Evolutionary conservation across 2,329 filamentous ascomycete genomes (phyloP).

Genomic region (Aspergillus caelatus): DNA sequence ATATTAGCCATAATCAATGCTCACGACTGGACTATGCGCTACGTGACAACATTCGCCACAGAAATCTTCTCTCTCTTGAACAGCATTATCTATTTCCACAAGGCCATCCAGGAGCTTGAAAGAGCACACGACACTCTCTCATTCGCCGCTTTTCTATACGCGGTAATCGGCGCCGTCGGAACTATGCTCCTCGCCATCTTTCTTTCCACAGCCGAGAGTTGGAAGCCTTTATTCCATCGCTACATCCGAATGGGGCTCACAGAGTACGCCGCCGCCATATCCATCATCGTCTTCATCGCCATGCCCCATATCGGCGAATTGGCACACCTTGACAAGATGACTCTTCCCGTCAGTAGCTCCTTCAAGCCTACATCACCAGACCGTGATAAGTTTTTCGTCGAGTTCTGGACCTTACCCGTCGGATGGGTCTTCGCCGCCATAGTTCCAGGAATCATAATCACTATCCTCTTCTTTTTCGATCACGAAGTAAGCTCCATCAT

Average conservation of each 20-base stretch:
- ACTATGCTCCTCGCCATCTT: constrained; percentile 66
- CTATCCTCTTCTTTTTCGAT: constrained; percentile 69
- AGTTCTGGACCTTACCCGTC: constrained; percentile 64
- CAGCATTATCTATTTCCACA: constrained; percentile 70
- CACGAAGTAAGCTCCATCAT: constrained; percentile 72
- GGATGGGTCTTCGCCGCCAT: constrained; percentile 64
- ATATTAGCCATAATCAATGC: constrained; percentile 68
- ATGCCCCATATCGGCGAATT: constrained; percentile 66
- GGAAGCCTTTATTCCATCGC: constrained; percentile 64
- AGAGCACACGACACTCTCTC: constrained; percentile 60
- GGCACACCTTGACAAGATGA: constrained; percentile 59
- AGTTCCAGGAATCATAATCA: constrained; percentile 65
- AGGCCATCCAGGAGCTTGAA: constrained; percentile 66
- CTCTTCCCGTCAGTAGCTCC: constrained; percentile 57
- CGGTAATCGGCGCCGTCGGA: constrained; percentile 65
- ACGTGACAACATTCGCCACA: constrained; percentile 68
- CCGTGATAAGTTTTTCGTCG: constrained; percentile 60
- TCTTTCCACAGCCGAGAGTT: constrained; percentile 63
- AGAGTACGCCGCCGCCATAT: constrained; percentile 69
- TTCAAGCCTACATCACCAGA: constrained; percentile 62
- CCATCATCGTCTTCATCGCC: constrained; percentile 66
- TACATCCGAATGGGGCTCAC: constrained; percentile 63
- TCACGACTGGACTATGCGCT: constrained; percentile 71
- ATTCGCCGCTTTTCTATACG: constrained; percentile 66
- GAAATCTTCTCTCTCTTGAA: constrained; percentile 70